A percentile compares a stretch with the other conserved stretches of the same genome.
phyloP scores from a whole-genome alignment of 2,329 filamentous ascomycete genomes.

The Fusarium pininemorale region DNA sequence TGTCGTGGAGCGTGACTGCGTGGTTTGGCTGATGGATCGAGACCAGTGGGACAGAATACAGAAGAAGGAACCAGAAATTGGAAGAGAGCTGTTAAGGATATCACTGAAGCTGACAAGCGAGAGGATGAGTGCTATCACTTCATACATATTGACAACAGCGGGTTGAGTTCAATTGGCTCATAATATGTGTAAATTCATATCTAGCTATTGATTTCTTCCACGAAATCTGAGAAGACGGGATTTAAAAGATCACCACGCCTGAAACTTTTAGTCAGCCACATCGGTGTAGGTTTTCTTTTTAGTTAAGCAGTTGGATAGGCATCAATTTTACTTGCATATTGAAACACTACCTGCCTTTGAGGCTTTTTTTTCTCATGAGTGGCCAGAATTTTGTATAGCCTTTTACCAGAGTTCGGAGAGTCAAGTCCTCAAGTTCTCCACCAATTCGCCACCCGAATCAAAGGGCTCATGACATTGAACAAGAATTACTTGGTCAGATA shows the following conservation, averaged over 20 bases:
- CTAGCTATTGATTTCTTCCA: not conserved
- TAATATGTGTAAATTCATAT: not conserved
- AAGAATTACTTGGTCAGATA: not conserved
- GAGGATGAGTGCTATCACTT: slow-evolving; percentile 79
- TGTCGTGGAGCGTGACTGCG: slow-evolving; percentile 80
- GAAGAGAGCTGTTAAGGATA: slow-evolving; percentile 83
- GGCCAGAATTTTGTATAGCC: not conserved
- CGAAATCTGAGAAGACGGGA: not conserved
- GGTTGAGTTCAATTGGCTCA: slow-evolving; percentile 44
- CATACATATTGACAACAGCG: slow-evolving; percentile 61
- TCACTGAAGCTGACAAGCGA: slow-evolving; percentile 95
- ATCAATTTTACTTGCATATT: not conserved
- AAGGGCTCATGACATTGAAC: slow-evolving; percentile 5
- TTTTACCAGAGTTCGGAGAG: not conserved
- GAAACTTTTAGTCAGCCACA: slow-evolving; percentile 26
- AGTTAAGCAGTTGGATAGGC: not conserved
- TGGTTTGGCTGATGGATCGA: slow-evolving; percentile 82
- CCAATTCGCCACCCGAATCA: slow-evolving; percentile 24
- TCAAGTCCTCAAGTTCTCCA: slow-evolving; percentile 1
- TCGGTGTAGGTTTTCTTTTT: not conserved
- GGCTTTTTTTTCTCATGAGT: not conserved
- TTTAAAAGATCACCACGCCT: not conserved
- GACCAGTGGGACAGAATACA: slow-evolving; percentile 79
- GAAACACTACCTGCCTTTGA: not conserved
- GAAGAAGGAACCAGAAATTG: slow-evolving; percentile 76